A percentile compares a stretch with the other conserved stretches of the same genome.
These are phyloP conservation scores for Wakefieldia striispora DNA, from an alignment of 768 basidiomycete genomes.

Conservation along the genomic window DNA sequence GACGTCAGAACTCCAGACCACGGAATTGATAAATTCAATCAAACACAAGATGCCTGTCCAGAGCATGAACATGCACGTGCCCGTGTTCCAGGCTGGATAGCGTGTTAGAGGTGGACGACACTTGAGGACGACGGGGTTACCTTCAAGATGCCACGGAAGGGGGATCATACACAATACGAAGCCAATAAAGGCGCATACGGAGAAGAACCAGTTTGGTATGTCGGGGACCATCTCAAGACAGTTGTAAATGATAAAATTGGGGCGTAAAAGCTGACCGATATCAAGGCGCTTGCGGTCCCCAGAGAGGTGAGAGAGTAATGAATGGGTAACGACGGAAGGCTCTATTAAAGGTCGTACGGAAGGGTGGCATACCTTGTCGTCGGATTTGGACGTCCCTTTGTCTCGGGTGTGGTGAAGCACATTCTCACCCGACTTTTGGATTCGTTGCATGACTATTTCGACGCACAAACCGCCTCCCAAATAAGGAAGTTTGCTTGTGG, in stretches of 20 bases:
- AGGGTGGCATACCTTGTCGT: neutral
- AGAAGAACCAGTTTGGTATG: slow-evolving; percentile 37
- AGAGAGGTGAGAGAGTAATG: slow-evolving; percentile 1
- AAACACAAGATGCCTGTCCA: slow-evolving; percentile 43
- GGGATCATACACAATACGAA: slow-evolving; percentile 59
- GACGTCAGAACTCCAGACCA: slow-evolving; percentile 51
- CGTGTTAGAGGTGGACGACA: neutral
- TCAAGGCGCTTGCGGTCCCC: slow-evolving; percentile 2
- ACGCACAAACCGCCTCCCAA: slow-evolving; percentile 24
- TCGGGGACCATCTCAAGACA: slow-evolving; percentile 28
- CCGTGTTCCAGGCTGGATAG: slow-evolving; percentile 40
- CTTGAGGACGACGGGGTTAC: neutral
- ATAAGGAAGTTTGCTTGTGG: slow-evolving; percentile 24
- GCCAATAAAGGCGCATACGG: slow-evolving; percentile 51
- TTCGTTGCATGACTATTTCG: slow-evolving; percentile 19
- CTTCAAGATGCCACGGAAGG: slow-evolving; percentile 59
- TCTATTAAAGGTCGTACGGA: slow-evolving; percentile 24
- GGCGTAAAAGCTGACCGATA: slow-evolving; percentile 7
- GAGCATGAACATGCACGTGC: slow-evolving; percentile 44
- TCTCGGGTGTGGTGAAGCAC: no score
- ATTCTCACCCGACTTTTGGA: no score
- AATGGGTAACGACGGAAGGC: neutral
- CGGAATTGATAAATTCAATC: slow-evolving; percentile 45
- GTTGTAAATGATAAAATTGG: slow-evolving; percentile 15
- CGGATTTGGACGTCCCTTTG: no score